Evolutionary conservation across 164 flowering plant species (phyloP).

Genomic region (Tinospora cordifolia): DNA sequence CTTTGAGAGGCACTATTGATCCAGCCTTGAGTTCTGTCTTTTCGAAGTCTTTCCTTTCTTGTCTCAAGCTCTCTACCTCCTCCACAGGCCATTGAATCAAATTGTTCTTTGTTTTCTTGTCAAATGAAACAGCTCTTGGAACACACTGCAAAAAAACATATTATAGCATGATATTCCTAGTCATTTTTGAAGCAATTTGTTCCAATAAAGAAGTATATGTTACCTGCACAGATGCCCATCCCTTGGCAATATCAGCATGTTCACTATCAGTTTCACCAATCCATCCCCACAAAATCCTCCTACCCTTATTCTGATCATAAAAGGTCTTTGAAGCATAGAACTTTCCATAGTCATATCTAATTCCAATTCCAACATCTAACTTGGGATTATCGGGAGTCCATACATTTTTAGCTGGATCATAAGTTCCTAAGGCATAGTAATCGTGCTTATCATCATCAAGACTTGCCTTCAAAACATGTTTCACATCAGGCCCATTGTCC

Average conservation of each 20-base stretch:
- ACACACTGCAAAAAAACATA: constrained; percentile 31
- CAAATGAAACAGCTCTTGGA: constrained; percentile 61
- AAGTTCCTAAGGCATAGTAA: constrained; percentile 70
- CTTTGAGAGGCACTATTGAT: constrained; percentile 37
- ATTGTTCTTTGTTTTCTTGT: constrained; percentile 52
- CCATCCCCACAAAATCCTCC: constrained; percentile 89
- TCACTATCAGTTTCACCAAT: constrained; percentile 65
- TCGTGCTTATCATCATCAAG: constrained; percentile 61
- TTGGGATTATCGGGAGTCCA: constrained; percentile 68
- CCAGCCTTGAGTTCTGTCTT: constrained; percentile 41
- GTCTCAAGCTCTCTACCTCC: constrained; percentile 65
- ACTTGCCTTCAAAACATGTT: constrained; percentile 73
- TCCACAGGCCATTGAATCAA: constrained; percentile 78
- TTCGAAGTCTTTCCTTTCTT: constrained; percentile 22
- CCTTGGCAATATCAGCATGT: constrained; percentile 52
- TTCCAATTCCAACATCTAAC: constrained; percentile 67
- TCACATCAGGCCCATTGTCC: constrained; percentile 43
- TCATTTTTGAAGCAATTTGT: background rate
- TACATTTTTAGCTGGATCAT: constrained; percentile 25
- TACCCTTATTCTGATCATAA: constrained; percentile 52
- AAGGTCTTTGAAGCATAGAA: constrained; percentile 85
- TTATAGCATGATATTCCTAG: background rate
- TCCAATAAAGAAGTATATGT: background rate
- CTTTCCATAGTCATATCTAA: constrained; percentile 60
- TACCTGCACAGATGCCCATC: constrained; percentile 76